Evolutionary conservation across 352 stramenopile genomes (phyloP), one percentile per base, ranked within the genome.

Genomic region (Globisporangium spiculum): DNA sequence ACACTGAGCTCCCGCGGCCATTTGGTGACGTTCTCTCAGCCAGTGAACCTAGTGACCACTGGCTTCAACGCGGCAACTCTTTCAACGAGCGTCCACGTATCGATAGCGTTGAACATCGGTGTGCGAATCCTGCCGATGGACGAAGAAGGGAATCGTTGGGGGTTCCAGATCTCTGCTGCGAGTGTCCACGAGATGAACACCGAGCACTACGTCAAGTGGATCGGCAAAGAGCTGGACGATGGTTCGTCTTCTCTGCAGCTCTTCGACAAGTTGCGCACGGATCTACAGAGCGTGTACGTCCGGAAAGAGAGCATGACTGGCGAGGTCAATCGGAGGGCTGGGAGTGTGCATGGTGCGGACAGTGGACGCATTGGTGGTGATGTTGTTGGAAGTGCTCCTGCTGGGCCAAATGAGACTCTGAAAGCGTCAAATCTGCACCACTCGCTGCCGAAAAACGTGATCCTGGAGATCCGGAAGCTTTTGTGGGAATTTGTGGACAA

Each of bases 181-280:
- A 73, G 66, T 4, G 46, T 85, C 20, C 68, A 83, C 56, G 76
- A 84, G 34, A 89, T 90, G 81, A 77, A 63, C 18, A 68, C 63
- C 4, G 75, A 90, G 7, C 81, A 91, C 55, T 91, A 73, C 60
- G 62, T 74, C n/a, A 76, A 81, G 60, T 91, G 83, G 83, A 75
- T 91, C 36, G 83, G 81, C 18, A 79, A 80, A 38, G 70, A 75
- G n/a, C 59, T 89, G 0, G 41, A 48, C 8, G 12, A 46, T 7
- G 20, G 38, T 3, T 46, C 12, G 12, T 48, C 73, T 1, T 26
- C 71, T 9, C 27, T 38, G 34, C 64, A 69, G 2, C 56, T 67
- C 10, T 89, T 88, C 46, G 83, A 81, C 36, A 82, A 79, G 46
- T 63, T 91, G 0, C 72, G 78, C n/a, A 84, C 75, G 10, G 81